These are phyloP conservation scores for Didymella keratinophila DNA, from an alignment of 2,329 filamentous ascomycete genomes.

Conservation along the genomic window DNA sequence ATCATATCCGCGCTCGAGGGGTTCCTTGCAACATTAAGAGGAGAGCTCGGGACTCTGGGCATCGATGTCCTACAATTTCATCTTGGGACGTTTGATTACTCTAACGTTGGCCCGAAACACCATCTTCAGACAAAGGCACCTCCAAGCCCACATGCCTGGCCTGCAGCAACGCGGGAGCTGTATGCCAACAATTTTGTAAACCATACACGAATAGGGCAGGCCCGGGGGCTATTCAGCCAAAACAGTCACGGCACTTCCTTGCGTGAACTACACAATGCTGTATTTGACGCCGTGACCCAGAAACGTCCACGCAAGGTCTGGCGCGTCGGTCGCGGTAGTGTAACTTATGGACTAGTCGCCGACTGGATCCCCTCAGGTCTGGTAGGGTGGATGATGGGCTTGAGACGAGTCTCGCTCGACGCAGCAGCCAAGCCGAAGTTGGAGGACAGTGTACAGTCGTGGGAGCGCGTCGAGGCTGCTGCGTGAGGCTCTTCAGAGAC, in stretches of 20 bases:
- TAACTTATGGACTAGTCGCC: conserved; percentile 85
- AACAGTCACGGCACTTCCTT: conserved; percentile 72
- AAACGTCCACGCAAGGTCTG: conserved; percentile 68
- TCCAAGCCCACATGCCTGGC: conserved; percentile 51
- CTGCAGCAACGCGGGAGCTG: conserved; percentile 43
- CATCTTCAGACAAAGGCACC: conserved; percentile 45
- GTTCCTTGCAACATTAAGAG: conserved; percentile 80
- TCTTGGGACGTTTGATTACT: conserved; percentile 89
- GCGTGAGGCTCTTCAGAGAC: not conserved
- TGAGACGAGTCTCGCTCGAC: conserved; percentile 62
- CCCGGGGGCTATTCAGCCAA: conserved; percentile 63
- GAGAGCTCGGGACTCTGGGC: conserved; percentile 77
- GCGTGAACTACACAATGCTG: conserved; percentile 80
- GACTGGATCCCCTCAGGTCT: conserved; percentile 77
- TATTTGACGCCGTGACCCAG: conserved; percentile 87
- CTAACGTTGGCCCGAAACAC: conserved; percentile 62
- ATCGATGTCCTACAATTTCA: conserved; percentile 88
- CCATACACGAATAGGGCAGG: conserved; percentile 48
- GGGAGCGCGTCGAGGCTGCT: conserved; percentile 48
- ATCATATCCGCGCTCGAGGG: conserved; percentile 87
- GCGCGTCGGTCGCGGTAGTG: conserved; percentile 83
- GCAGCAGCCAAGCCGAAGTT: conserved; percentile 48
- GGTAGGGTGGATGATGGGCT: conserved; percentile 94
- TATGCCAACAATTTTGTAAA: conserved; percentile 51
- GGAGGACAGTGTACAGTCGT: conserved; percentile 55